Evolutionary conservation across 1,284 basidiomycete genomes (phyloP).

Genomic region (Tilletiopsis washingtonensis): DNA sequence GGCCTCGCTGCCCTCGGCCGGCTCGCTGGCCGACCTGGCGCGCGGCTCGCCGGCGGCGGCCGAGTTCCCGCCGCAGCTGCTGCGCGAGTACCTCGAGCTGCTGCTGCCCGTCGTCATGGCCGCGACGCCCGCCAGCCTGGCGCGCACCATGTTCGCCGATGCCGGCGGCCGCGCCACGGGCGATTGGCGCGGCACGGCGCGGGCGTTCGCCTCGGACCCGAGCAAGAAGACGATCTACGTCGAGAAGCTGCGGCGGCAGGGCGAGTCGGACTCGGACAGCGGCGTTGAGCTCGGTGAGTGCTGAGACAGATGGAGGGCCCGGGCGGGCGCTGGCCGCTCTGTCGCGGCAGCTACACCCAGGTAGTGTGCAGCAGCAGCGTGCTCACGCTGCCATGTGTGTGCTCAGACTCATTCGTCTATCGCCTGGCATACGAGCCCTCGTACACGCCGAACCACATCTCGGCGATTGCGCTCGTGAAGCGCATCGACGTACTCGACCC

Average conservation of each 20-base stretch:
- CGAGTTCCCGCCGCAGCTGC: slow-evolving; percentile 9
- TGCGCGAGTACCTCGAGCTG: slow-evolving; percentile 15
- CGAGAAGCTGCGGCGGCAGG: no score
- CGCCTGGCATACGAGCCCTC: slow-evolving; percentile 63
- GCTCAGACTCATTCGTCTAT: slow-evolving; percentile 53
- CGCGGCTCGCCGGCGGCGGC: no score
- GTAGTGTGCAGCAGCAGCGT: background rate
- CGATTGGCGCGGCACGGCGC: slow-evolving; percentile 23
- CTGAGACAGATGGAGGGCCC: no score
- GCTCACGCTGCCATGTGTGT: no score
- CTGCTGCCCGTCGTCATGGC: slow-evolving; percentile 22
- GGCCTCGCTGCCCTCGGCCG: no score
- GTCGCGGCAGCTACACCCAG: background rate
- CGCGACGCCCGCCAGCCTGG: background rate
- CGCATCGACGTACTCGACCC: slow-evolving; percentile 75
- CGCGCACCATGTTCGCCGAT: background rate
- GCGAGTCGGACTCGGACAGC: no score
- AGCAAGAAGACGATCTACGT: slow-evolving; percentile 27
- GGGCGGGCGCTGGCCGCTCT: background rate
- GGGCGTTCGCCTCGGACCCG: slow-evolving; percentile 25
- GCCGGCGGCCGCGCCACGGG: background rate
- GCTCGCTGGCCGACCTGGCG: no score
- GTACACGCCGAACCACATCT: slow-evolving; percentile 73
- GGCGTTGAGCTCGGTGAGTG: no score
- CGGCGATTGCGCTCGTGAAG: slow-evolving; percentile 90